These are phyloP conservation scores for Leucocoprinus birnbaumii DNA, from an alignment of 768 basidiomycete species.

Conservation along the genomic window DNA sequence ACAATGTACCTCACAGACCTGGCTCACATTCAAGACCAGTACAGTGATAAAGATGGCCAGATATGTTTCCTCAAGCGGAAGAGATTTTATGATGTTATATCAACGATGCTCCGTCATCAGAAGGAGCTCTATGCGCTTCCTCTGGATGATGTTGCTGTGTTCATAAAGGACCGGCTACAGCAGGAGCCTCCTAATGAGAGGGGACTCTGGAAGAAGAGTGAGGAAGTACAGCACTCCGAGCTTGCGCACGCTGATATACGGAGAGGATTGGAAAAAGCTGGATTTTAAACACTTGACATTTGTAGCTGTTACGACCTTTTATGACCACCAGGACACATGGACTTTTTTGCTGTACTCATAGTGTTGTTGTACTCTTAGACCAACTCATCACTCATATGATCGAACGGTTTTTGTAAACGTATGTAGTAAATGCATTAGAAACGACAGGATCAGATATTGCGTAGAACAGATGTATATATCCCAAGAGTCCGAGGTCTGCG, in stretches of 20 bases:
- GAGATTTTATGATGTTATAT: conserved; percentile 53
- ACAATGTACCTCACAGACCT: conserved; percentile 62
- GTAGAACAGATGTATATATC: conserved; percentile 26
- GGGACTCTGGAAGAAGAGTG: conserved; percentile 57
- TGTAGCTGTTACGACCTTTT: not conserved
- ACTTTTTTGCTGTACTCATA: not conserved
- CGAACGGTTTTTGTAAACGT: not conserved
- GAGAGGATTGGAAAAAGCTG: conserved; percentile 65
- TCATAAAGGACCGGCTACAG: conserved; percentile 45
- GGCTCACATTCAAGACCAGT: conserved; percentile 51
- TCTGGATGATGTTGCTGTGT: conserved; percentile 43
- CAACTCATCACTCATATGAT: not conserved
- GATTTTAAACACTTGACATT: conserved; percentile 39
- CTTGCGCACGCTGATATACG: conserved; percentile 61
- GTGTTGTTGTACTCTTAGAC: not conserved
- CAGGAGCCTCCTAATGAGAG: conserved; percentile 38
- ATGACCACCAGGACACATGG: not conserved
- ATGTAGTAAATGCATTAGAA: conserved; percentile 8
- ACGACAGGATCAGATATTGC: conserved; percentile 10
- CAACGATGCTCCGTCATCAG: conserved; percentile 57
- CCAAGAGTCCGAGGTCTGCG: conserved; percentile 32
- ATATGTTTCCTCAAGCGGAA: conserved; percentile 57
- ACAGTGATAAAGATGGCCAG: conserved; percentile 33
- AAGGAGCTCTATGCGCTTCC: conserved; percentile 44
- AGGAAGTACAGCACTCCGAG: conserved; percentile 59